These are phyloP conservation scores for Dothistroma septosporum DNA, from an alignment of 2,329 filamentous ascomycete genomes.

Conservation along the genomic window DNA sequence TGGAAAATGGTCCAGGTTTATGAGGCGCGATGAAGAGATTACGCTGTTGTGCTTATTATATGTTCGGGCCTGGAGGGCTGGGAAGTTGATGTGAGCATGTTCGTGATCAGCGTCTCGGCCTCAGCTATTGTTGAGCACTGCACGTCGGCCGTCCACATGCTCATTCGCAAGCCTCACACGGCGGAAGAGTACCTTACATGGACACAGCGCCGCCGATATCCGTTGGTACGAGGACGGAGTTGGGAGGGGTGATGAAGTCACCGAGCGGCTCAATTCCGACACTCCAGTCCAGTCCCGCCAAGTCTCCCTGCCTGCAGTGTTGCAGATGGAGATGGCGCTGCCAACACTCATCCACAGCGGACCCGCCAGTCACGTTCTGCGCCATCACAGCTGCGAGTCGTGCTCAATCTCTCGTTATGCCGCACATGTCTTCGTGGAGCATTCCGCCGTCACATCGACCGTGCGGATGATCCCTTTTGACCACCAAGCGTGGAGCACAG, in stretches of 20 bases:
- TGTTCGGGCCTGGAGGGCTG: too few relatives aligned
- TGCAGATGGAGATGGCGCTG: too few relatives aligned
- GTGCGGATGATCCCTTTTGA: slow-evolving; percentile 36
- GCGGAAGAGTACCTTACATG: not conserved
- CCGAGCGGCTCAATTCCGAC: not conserved
- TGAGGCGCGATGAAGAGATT: not conserved
- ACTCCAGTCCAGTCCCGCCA: too few relatives aligned
- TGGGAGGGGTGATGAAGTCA: not conserved
- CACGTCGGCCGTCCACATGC: too few relatives aligned
- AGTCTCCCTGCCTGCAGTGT: too few relatives aligned
- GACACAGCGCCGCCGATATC: not conserved
- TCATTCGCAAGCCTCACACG: not conserved
- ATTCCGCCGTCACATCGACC: not conserved
- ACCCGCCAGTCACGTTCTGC: not conserved
- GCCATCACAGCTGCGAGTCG: not conserved
- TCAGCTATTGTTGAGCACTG: too few relatives aligned
- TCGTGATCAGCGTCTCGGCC: not conserved
- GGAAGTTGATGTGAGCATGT: not conserved
- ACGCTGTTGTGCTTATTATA: not conserved
- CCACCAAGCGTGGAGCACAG: not conserved
- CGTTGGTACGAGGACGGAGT: not conserved
- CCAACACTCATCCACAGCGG: not conserved
- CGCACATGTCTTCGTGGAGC: not conserved
- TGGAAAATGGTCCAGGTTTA: not conserved
- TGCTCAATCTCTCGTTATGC: not conserved